Evolutionary conservation across 2,329 filamentous ascomycete genomes (phyloP), one percentile per base, ranked within the genome.

Genomic region (Chalaropsis ovoidea): DNA sequence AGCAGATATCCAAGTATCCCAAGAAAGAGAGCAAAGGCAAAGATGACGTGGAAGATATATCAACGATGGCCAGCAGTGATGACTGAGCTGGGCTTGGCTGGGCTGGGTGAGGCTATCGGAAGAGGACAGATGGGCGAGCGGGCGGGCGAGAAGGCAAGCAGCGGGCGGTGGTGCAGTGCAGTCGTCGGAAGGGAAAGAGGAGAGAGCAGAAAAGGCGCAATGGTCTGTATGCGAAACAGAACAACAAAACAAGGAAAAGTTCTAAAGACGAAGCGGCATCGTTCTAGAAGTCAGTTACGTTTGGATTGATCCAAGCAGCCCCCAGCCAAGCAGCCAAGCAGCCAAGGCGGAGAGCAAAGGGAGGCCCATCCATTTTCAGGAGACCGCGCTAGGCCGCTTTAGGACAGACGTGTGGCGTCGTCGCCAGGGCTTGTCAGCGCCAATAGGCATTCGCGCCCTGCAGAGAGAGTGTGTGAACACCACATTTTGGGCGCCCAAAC

Each of bases 341-440:
- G 24, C 54, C 35, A 35, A 58, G 54, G 27, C 54, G 54, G 54
- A 58, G 54, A 35, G 54, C 15, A 27, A 58, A 22, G 13, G 27
- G 31, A 58, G 54, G 24, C 42, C 63, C 10, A 35, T 31, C 24
- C 49, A 63, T 42, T 39, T 62, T 65, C 62, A 67, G 62, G 65
- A 64, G 66, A 58, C 19, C 19, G 47, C 63, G 52, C 66, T 67
- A 67, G 27, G 22, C 66, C 41, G 4, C 52, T 63, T 67, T 61
- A 13, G 63, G 60, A 10, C n/a, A 17, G 5, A 39, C 15, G n/a
- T 60, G 66, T 67, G 66, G 66, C 66, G 66, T n/a, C n/a, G 42
- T 3, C 4, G 8, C 3, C 5, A n/a, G 43, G 15, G 43, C 43
- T 45, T 45, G 43, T 13, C 43, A 45, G 2, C 15, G 35, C 35